phyloP scores from a whole-genome alignment of 805 yeast genomes.

The Scheffersomyces coipomensis region DNA sequence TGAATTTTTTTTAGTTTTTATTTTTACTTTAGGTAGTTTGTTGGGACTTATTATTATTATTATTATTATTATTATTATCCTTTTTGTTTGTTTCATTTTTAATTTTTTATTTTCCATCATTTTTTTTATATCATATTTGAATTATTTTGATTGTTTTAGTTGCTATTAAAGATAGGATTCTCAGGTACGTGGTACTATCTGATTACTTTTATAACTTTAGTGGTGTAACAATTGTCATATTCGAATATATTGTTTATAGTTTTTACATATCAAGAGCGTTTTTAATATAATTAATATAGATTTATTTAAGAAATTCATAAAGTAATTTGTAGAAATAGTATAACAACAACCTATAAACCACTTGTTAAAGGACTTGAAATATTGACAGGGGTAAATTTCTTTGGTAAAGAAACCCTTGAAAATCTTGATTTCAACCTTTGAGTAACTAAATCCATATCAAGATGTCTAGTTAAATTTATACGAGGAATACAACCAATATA shows the following conservation, averaged over 20 bases:
- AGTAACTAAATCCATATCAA: conserved; percentile 86
- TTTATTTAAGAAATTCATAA: background rate
- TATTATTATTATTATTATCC: background rate
- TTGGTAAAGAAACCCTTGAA: conserved; percentile 84
- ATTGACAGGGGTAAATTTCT: conserved; percentile 85
- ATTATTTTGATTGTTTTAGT: too few species aligned
- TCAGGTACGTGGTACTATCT: conserved; percentile 11
- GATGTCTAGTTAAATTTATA: conserved; percentile 83
- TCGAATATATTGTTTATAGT: conserved; percentile 1
- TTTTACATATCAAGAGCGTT: background rate
- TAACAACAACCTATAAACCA: conserved; percentile 15
- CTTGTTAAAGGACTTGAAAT: conserved; percentile 64
- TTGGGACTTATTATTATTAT: background rate
- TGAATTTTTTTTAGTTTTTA: background rate
- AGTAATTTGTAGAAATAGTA: background rate
- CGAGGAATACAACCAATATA: conserved; percentile 95
- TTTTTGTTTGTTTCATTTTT: too few species aligned
- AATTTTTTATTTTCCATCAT: too few species aligned
- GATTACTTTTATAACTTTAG: too few species aligned
- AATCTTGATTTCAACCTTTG: conserved; percentile 80
- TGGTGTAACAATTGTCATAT: too few species aligned
- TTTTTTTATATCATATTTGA: too few species aligned
- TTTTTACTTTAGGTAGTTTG: background rate
- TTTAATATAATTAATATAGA: background rate
- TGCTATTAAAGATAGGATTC: background rate